Conservation (phyloP, 148 eudicot genomes). For the Vaccinium vitisidaea region DNA sequence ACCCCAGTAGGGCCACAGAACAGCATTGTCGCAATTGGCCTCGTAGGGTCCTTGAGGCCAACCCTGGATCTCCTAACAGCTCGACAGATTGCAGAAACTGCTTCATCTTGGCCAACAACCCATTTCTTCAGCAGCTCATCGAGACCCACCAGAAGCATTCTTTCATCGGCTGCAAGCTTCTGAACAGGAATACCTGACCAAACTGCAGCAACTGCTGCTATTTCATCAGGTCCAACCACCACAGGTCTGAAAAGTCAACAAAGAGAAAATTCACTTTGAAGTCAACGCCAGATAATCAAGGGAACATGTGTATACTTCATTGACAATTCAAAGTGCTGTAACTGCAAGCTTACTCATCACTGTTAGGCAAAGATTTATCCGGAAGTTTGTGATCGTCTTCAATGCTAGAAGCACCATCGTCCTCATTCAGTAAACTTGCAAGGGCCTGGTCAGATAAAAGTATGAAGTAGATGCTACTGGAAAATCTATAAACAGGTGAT, state of each 20-base stretch:
- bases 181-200: conserved; percentile 67
- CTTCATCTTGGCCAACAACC: conserved; percentile 66
- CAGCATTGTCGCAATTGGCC: conserved; percentile 61
- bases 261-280: conserved; percentile 11
- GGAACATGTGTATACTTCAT: neutral
- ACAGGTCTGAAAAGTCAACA: conserved; percentile 21
- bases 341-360: conserved; percentile 38
- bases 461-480: conserved; percentile 12
- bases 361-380: conserved; percentile 20
- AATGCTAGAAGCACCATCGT: conserved; percentile 20
- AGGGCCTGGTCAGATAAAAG: conserved; percentile 27
- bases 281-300: neutral
- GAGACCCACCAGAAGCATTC: conserved; percentile 48
- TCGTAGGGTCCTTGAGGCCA: conserved; percentile 54
- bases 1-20: conserved; percentile 70
- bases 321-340: conserved; percentile 8
- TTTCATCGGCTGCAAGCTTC: conserved; percentile 53
- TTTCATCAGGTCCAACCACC: conserved; percentile 55
- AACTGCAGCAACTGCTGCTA: conserved; percentile 57
- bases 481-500: conserved; percentile 15
- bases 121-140: conserved; percentile 52
- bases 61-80: conserved; percentile 67
- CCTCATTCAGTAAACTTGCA: conserved; percentile 25
- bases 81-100: conserved; percentile 53
- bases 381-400: conserved; percentile 24